Base-by-base conservation (phyloP, 73 alveolate genomes). In the Blepharisma stoltei region DNA sequence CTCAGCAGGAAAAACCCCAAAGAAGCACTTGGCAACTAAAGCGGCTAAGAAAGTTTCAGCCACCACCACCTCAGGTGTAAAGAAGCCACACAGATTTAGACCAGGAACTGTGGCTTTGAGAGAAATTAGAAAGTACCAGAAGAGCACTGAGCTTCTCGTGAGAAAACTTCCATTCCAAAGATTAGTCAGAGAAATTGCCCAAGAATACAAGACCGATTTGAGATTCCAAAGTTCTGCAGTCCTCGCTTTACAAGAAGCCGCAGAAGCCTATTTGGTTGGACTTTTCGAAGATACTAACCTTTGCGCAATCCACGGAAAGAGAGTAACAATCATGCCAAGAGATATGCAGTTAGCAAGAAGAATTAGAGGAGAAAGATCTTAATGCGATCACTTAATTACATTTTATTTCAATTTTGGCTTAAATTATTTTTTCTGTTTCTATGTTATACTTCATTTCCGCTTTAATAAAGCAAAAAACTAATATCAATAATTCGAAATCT, bases 251-350 rank as follows among this genome's bases (percentile, higher is more conserved):
- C 94, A 87, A 73, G 94, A 87, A 50, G 94, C 94, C 23, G 84
- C 92, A 46, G 95, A 88, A 71, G 92, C 95, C 50, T 88, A 88
- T 83, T 50, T 88, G 65, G 95, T 88, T 54, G 88, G 89, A 41
- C 86, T 88, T 70, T 88, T 88, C 80, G 95, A 88, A 76, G 95
- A 88, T 85, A 88, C 95, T 76, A 88, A 88, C 90, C 83, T 88
- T 54, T 88, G 95, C 83, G 95, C 95, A 80, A 88, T 88, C 88
- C 95, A 88, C 85, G 95, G 92, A 81, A 88, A 88, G 89, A 88
- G 95, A 88, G 95, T 88, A 14, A 88, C 95, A 78, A 88, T 88
- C 76, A 88, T 88, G 95, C 95, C 95, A 67, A 88, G 85, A 84
- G 95, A 88, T 83, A 80, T 88, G 88, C 92, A 88, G 69, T 80